These are phyloP conservation scores for Toxicodendron radicans DNA, from an alignment of 345 rosid species.

Conservation along the genomic window DNA sequence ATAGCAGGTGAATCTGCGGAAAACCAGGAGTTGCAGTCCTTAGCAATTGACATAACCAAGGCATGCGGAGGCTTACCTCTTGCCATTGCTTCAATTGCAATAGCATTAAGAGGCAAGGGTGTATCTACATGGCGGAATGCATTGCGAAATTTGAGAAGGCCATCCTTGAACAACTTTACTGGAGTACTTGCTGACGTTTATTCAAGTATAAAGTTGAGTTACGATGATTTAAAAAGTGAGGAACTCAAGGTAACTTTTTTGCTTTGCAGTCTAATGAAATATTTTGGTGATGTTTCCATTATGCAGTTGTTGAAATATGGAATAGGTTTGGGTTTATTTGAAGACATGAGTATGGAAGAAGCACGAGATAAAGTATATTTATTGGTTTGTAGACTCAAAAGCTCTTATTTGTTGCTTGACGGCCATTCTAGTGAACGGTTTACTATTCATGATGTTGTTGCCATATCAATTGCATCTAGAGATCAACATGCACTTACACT, in stretches of 20 bases:
- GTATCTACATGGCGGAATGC: constrained; percentile 24
- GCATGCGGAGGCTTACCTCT: constrained; percentile 37
- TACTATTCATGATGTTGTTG: no score
- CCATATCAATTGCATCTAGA: constrained; percentile 8
- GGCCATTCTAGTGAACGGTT: constrained; percentile 1
- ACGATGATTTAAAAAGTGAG: constrained; percentile 15
- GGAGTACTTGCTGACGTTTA: not conserved
- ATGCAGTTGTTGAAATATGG: constrained; percentile 23
- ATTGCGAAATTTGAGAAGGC: not conserved
- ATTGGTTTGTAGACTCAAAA: constrained; percentile 24
- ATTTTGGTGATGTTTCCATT: not conserved
- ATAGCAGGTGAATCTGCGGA: constrained; percentile 15
- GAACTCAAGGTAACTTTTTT: constrained; percentile 33
- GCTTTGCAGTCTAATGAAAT: constrained; percentile 17
- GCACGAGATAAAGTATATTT: constrained; percentile 13
- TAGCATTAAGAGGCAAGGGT: constrained; percentile 14
- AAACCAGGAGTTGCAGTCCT: not conserved
- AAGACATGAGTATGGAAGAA: not conserved
- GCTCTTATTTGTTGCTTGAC: constrained; percentile 20
- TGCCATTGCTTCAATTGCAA: constrained; percentile 23
- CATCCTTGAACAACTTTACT: not conserved
- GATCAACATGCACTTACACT: not conserved
- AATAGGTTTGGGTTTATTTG: constrained; percentile 27
- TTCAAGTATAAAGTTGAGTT: constrained; percentile 22
- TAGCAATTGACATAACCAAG: constrained; percentile 18